Percentiles rank a stretch among this genome's conserved stretches.
These are phyloP conservation scores for Cytospora piceae DNA, from an alignment of 2,329 filamentous ascomycete species.

Conservation along the genomic window DNA sequence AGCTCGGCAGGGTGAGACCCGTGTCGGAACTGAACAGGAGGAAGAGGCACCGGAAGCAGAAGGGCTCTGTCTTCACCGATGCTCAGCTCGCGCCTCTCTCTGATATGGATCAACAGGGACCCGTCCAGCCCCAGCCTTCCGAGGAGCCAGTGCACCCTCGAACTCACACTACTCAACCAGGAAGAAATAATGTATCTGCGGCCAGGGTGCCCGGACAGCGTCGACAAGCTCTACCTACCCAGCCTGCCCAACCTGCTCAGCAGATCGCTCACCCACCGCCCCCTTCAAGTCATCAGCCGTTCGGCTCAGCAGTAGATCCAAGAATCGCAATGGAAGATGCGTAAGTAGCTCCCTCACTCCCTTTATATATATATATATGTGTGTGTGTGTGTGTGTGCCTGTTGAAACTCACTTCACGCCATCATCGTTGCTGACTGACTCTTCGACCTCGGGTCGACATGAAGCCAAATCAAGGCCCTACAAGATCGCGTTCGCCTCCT, in stretches of 20 bases:
- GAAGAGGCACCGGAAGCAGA: slow-evolving; percentile 11
- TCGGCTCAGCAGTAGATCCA: background rate
- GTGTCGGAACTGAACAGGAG: slow-evolving; percentile 13
- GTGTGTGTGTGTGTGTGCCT: background rate
- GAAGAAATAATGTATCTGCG: background rate
- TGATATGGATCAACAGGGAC: background rate
- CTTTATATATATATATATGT: no score
- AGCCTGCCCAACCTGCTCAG: background rate
- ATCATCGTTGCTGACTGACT: background rate
- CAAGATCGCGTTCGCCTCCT: slow-evolving; percentile 7
- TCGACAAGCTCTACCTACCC: background rate
- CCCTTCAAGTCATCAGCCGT: background rate
- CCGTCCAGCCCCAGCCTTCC: background rate
- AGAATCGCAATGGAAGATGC: background rate
- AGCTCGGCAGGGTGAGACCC: slow-evolving; percentile 11
- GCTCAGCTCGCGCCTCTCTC: slow-evolving; percentile 10
- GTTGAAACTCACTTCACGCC: background rate
- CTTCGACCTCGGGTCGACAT: background rate
- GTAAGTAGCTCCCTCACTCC: slow-evolving; percentile 5
- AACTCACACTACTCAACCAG: background rate
- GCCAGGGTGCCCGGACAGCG: background rate
- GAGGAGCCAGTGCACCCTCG: background rate
- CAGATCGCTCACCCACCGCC: background rate
- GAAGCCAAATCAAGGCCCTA: slow-evolving; percentile 6
- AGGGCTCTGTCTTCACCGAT: slow-evolving; percentile 7